These are phyloP conservation scores for Murraya koenigii DNA, from an alignment of 345 rosid species.

Conservation along the genomic window DNA sequence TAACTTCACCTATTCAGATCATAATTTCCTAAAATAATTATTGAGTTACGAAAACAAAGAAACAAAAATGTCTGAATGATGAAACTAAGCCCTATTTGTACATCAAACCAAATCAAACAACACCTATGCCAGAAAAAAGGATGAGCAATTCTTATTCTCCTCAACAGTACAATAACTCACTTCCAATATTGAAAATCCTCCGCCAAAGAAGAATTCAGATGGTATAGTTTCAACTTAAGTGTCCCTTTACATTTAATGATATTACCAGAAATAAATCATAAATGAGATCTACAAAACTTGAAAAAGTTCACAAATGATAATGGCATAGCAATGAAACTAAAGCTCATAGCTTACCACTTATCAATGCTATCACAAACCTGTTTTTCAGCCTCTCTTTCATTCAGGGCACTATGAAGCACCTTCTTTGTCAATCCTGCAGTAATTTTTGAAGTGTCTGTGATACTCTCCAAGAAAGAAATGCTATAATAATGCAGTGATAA, in stretches of 20 bases:
- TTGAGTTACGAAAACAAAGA: too few relatives aligned
- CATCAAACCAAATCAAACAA: not conserved
- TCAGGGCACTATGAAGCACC: slow-evolving; percentile 62
- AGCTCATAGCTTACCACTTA: not conserved
- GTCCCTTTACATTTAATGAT: not conserved
- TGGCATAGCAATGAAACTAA: not conserved
- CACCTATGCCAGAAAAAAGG: not conserved
- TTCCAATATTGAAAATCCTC: not conserved
- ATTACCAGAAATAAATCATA: not conserved
- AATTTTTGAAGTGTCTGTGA: slow-evolving; percentile 14
- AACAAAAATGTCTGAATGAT: too few relatives aligned
- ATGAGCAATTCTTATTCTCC: not conserved
- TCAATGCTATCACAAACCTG: slow-evolving; percentile 49
- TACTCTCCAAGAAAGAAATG: not conserved
- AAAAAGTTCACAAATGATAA: not conserved
- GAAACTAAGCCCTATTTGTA: not conserved
- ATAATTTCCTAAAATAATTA: too few relatives aligned
- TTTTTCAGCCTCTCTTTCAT: slow-evolving; percentile 79
- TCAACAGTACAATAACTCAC: not conserved
- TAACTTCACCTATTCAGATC: too few relatives aligned
- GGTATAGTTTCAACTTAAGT: not conserved
- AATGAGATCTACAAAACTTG: not conserved
- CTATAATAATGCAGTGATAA: not conserved
- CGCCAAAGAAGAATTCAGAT: not conserved
- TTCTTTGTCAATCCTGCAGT: slow-evolving; percentile 73